These are phyloP conservation scores for Leccinum subspadiceum DNA, from an alignment of 1,284 basidiomycete species.

Conservation along the genomic window DNA sequence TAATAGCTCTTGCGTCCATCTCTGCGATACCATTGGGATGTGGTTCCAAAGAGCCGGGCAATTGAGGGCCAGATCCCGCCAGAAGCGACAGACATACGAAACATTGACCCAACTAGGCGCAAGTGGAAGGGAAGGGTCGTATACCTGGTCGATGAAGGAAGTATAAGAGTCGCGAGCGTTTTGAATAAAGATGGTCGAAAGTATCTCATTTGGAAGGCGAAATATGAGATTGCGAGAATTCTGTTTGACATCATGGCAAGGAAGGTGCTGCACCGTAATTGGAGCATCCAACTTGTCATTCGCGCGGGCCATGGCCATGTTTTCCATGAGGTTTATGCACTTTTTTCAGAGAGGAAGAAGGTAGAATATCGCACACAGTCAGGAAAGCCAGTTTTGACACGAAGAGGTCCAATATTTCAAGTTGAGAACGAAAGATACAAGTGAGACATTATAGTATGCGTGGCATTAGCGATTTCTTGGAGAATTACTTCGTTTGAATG, in stretches of 20 bases:
- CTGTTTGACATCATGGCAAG: not conserved
- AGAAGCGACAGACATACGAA: conserved; percentile 33
- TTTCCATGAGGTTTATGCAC: not conserved
- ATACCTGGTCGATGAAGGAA: not conserved
- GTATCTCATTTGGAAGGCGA: conserved; percentile 24
- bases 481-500: not conserved
- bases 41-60: conserved; percentile 3
- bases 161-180: conserved; percentile 3
- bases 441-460: not conserved
- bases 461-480: not conserved
- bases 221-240: not conserved
- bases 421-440: not conserved
- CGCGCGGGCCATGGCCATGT: not conserved
- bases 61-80: conserved; percentile 35
- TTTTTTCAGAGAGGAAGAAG: not conserved
- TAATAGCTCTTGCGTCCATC: no score
- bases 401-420: not conserved
- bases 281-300: not conserved
- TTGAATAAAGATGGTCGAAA: conserved; percentile 9
- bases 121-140: not conserved
- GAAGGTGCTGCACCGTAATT: not conserved
- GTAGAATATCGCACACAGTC: not conserved
- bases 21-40: no score
- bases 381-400: not conserved
- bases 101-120: conserved; percentile 19